phyloP scores from a whole-genome alignment of 345 rosid genomes.

The Lepidium africanum region DNA sequence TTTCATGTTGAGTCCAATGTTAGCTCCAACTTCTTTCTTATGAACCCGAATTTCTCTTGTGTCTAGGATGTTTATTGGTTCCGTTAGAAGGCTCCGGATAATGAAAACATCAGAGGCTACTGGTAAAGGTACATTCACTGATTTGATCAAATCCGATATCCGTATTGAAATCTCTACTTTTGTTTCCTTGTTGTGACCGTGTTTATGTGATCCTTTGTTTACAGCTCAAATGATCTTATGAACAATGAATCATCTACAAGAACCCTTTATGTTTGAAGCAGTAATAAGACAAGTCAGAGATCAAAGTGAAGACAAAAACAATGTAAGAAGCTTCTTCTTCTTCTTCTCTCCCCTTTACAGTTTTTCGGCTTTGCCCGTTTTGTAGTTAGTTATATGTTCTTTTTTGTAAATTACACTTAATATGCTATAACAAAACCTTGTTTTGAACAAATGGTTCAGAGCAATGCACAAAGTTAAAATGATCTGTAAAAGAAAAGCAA shows the following conservation, averaged over 20 bases:
- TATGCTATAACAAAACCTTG: slow-evolving; percentile 12
- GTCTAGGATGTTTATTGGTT: slow-evolving; percentile 68
- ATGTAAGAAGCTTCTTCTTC: slow-evolving; percentile 23
- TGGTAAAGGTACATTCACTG: slow-evolving; percentile 44
- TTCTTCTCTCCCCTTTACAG: slow-evolving; percentile 4
- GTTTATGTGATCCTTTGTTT: slow-evolving; percentile 1
- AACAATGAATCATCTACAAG: background rate
- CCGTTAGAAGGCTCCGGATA: slow-evolving; percentile 85
- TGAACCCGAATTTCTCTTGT: slow-evolving; percentile 3
- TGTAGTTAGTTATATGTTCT: slow-evolving; percentile 10
- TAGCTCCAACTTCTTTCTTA: background rate
- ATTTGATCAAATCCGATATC: background rate
- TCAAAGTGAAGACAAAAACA: slow-evolving; percentile 18
- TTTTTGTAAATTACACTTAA: slow-evolving; percentile 16
- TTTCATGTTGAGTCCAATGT: background rate
- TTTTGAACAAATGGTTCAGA: slow-evolving; percentile 13
- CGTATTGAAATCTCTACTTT: background rate
- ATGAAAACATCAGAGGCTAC: slow-evolving; percentile 77
- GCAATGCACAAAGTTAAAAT: slow-evolving; percentile 22
- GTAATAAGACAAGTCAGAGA: slow-evolving; percentile 20
- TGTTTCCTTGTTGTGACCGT: background rate
- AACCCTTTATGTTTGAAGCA: slow-evolving; percentile 16
- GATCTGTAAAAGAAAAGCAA: slow-evolving; percentile 6
- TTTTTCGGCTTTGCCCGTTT: slow-evolving; percentile 12
- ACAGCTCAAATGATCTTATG: slow-evolving; percentile 27